phyloP scores from a whole-genome alignment of 768 basidiomycete species.

The Gymnopilus dilepis region DNA sequence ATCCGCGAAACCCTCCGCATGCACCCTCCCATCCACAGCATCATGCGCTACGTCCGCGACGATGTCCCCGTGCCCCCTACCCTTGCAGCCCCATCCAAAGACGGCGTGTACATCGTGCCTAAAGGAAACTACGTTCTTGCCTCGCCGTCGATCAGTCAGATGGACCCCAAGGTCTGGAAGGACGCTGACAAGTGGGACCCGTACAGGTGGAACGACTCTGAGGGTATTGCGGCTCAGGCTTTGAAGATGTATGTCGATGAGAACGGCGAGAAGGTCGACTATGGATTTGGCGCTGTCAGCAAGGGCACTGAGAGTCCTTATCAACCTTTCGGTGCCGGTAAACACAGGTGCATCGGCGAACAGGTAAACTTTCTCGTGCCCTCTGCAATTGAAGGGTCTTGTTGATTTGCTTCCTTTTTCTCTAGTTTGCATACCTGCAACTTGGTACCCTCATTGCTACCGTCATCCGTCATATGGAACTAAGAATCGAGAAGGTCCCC shows the following conservation, averaged over 20 bases:
- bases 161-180: conserved; percentile 86
- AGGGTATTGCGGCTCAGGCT: conserved; percentile 82
- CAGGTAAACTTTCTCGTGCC: conserved; percentile 49
- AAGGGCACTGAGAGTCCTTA: conserved; percentile 97
- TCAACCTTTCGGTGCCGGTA: conserved; percentile 96
- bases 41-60: conserved; percentile 90
- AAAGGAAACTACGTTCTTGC: conserved; percentile 91
- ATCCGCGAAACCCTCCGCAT: conserved; percentile 94
- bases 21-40: conserved; percentile 95
- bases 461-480: conserved; percentile 75
- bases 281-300: conserved; percentile 93
- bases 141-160: conserved; percentile 84
- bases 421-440: conserved; percentile 93
- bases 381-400: background rate
- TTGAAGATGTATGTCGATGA: conserved; percentile 77
- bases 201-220: conserved; percentile 82
- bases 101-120: conserved; percentile 82
- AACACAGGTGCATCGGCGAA: conserved; percentile 95
- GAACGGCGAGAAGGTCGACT: conserved; percentile 90
- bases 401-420: background rate
- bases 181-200: conserved; percentile 78
- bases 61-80: conserved; percentile 84
- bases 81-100: conserved; percentile 77
- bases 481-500: conserved; percentile 78
- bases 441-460: conserved; percentile 83